Base-by-base conservation (phyloP, 163 green algal genomes). In the Chloroidium sp. region DNA sequence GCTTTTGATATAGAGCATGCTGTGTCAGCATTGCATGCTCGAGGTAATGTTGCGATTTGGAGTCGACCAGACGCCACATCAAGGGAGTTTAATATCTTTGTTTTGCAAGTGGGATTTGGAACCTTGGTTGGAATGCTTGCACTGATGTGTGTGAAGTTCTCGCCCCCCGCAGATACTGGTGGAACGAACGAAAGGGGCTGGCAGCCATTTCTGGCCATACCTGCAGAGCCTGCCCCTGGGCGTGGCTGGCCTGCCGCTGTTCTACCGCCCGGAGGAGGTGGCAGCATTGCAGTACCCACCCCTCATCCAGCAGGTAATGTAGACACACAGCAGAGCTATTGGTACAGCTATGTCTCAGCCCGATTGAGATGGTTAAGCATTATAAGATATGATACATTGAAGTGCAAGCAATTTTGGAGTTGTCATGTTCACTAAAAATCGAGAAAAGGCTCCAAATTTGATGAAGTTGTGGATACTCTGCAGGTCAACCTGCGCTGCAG, bases 161-260 rank as follows among this genome's bases (percentile, higher is more conserved):
- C 36, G 36, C 36, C 58, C 59, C 72, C 6, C 72, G 79, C 83
- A 90, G 79, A 74, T 94, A n/a, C 69, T 94, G n/a, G 61, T 78
- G 1, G 82, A 94, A 36, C 81, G 92, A 2, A 59, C 92, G 1
- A 79, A 83, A 57, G 90, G 88, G 6, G 4, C 84, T 0, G 69
- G 75, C 12, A 91, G 82, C 14, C 61, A 61, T 1, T 96, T 92
- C 69, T 77, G 78, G 0, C 62, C 86, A 0, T 97, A 97, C 86
- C 87, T 97, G n/a, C 6, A 74, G 14, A 81, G 88, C 64, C 88
- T 97, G 62, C 93, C 93, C 12, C 62, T 84, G 0, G 89, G 85
- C 2, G 75, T 95, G 13, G 69, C 82, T 0, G 93, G 93, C 36
- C 80, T 96, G 60, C 93, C 93, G 10, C 91, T 97, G 77, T 97